Evolutionary conservation across 495 filamentous ascomycete species (phyloP), one percentile per base, ranked within the genome.

Genomic region (Neurospora africana): DNA sequence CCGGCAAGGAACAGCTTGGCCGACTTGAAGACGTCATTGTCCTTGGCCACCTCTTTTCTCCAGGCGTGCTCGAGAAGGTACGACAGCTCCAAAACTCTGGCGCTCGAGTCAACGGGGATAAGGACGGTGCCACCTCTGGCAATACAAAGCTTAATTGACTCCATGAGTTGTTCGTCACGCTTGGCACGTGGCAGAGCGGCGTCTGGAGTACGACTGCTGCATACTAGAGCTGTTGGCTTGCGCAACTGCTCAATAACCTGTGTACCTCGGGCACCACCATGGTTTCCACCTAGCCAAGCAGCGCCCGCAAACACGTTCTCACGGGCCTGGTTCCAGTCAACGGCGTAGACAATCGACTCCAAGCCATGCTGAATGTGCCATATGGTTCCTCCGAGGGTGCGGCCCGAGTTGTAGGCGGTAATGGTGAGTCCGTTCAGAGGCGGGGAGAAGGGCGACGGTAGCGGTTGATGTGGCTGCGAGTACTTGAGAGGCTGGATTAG

Each of bases 341-440:
- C 91, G 2, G 96, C 95, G 75, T 99, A 98, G 15, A 98, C 94
- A 43, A 99, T 95, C 1, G 93, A 97, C 78, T 99, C 95, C 79
- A 98, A 87, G 1, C 94, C 94, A 84, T 98, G 94, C 72, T 97
- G 95, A 74, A 99, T 93, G 78, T 98, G 95, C 95, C 95, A 99
- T 81, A 99, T 97, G 35, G 95, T 97, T 72, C 95, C 95, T 76
- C 95, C 95, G 0, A 98, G 88, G 0, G 94, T 97, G 79, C 97
- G 95, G 38, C 95, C 96, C 36, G 95, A 93, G 84, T 94, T 95
- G 82, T 98, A 98, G 3, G 95, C 95, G 8, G 95, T 98, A 70
- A 99, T 92, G 2, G 93, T 97, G 21, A 99, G 89, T n/a, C 93
- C 94, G 73, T 93, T 91, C 19, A 97, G 82, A 5, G 94, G 91